Evolutionary conservation across 345 rosid genomes (phyloP), one percentile per base, ranked within the genome.

Genomic region (Eucalyptus regnans): DNA sequence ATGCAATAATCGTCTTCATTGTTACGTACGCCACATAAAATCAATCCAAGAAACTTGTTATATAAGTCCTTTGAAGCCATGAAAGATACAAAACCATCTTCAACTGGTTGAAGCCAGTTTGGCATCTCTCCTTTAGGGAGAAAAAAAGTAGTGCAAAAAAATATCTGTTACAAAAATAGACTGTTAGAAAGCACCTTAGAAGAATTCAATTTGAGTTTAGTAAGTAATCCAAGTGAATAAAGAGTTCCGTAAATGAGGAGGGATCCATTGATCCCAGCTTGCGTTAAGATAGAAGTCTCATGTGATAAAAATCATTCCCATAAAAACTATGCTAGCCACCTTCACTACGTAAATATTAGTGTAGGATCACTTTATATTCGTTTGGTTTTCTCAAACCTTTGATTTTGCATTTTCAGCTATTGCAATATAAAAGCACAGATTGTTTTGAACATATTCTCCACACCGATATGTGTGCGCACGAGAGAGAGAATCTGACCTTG

Each of bases 1-100:
- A 0, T 1, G 20, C 54, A 50, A 15, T 2, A 0, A 5, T 2
- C 0, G 54, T 1, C 22, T 17, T 51, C 8, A 17, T 17, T 17
- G 4, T 17, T 7, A 51, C 22, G 1, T 16, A 51, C 20, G 0
- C 1, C 56, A 51, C 9, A 51, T 0, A 17, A 17, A 51, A 20
- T 2, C 62, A 56, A 56, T 56, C 25, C 62, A 18, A 56, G 62
- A 10, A 56, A 56, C 29, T 56, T 22, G 62, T 56, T 5, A 56
- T 56, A 56, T 9, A 56, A 9, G 6, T 56, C 6, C 29, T 56
- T 2, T 22, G 62, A 56, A 56, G 29, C 62, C 62, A 56, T 23
- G 62, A 56, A 56, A 56, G 62, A 56, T 60, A 60, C 3, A 2
- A 0, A 60, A 10, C 1, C 15, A 7, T 12, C 64, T 60, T 60